Conservation (phyloP, 257 asterid genomes). For the Rauvolfia tetraphylla region DNA sequence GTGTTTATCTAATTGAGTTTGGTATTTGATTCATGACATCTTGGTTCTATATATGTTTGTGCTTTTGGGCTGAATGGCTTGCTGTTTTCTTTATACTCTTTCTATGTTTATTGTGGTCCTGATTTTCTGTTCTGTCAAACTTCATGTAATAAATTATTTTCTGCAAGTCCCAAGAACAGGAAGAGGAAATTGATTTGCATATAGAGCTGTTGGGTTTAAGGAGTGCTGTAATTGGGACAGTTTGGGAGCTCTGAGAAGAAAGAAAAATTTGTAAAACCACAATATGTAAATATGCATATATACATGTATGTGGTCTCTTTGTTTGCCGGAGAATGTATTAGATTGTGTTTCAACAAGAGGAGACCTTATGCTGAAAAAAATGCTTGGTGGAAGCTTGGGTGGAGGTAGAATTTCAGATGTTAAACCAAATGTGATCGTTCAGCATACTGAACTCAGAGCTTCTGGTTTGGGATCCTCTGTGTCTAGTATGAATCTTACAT, state of each 20-base stretch:
- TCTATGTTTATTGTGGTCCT: background rate
- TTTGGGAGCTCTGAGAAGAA: background rate
- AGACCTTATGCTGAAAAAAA: background rate
- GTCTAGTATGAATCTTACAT: background rate
- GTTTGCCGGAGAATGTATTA: background rate
- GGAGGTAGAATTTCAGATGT: background rate
- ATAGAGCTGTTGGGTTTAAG: background rate
- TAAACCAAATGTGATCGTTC: background rate
- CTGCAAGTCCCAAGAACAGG: background rate
- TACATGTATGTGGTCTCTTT: background rate
- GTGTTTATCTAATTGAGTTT: background rate
- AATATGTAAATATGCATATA: background rate
- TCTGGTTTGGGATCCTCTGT: background rate
- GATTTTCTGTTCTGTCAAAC: background rate
- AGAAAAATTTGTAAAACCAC: background rate
- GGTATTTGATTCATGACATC: background rate
- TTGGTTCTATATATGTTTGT: background rate
- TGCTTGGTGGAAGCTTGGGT: background rate
- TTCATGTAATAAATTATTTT: background rate
- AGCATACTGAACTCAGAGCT: background rate
- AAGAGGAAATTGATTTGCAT: slow-evolving; percentile 1
- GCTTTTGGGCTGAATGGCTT: background rate
- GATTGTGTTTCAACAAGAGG: background rate
- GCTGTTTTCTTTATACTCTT: background rate
- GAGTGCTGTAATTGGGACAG: background rate